Conservation (phyloP, 352 stramenopile species). For the Pythium plurisporium region DNA sequence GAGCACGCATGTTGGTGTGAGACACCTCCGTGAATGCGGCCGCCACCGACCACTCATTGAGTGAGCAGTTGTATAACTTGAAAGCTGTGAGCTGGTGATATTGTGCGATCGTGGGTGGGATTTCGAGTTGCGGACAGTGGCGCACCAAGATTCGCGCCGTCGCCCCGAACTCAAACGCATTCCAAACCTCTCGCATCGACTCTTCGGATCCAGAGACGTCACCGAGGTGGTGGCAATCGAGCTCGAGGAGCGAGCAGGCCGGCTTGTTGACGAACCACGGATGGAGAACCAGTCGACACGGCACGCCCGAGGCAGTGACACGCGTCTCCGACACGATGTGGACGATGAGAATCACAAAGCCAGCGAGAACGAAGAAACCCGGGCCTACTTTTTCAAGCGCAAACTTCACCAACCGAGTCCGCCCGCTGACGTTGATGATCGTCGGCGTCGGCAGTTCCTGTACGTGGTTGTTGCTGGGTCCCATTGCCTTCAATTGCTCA, state of each 20-base stretch:
- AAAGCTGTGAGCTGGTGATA: neutral
- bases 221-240: neutral
- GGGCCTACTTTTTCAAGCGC: no score
- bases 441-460: neutral
- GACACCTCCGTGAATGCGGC: neutral
- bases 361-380: neutral
- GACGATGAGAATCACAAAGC: neutral
- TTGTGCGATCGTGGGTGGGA: neutral
- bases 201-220: neutral
- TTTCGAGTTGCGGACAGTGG: neutral
- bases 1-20: neutral
- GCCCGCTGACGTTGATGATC: neutral
- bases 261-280: neutral
- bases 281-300: neutral
- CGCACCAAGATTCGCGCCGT: neutral
- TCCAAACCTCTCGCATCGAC: neutral
- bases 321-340: neutral
- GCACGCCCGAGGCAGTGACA: neutral
- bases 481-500: no score
- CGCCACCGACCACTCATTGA: neutral
- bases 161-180: neutral
- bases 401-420: no score
- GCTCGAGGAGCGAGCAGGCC: neutral
- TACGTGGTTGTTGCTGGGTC: no score
- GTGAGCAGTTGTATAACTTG: slow-evolving; percentile 16